phyloP scores from a whole-genome alignment of 176 grass and related monocot genomes.

The Alloteropsis semialata region DNA sequence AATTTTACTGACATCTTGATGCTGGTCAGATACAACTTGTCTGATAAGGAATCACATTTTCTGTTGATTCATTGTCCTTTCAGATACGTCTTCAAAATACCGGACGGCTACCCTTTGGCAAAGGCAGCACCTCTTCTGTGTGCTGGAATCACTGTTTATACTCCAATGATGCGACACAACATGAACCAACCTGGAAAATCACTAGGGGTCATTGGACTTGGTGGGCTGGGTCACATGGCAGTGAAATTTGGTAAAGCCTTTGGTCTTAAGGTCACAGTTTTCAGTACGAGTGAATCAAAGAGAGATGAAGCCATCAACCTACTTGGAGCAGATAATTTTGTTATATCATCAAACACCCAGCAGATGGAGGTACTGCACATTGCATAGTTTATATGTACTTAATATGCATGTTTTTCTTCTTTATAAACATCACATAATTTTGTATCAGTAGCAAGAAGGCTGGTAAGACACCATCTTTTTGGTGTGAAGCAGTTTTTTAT shows the following conservation, averaged over 20 bases:
- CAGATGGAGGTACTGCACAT: slow-evolving; percentile 59
- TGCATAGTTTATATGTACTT: not conserved
- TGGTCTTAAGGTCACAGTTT: slow-evolving; percentile 66
- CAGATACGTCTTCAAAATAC: slow-evolving; percentile 81
- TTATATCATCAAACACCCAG: slow-evolving; percentile 63
- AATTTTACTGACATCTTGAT: not conserved
- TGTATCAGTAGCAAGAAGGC: not conserved
- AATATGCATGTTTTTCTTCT: not conserved
- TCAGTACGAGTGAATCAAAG: slow-evolving; percentile 78
- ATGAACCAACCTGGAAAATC: slow-evolving; percentile 88
- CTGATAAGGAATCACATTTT: not conserved
- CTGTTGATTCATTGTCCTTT: not conserved
- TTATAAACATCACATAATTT: not conserved
- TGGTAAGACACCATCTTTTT: not conserved
- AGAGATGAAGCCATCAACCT: slow-evolving; percentile 67
- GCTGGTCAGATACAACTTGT: not conserved
- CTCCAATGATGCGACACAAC: slow-evolving; percentile 70
- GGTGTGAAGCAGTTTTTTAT: not conserved
- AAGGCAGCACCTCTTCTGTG: slow-evolving; percentile 72
- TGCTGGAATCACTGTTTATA: slow-evolving; percentile 78
- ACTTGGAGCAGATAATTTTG: slow-evolving; percentile 74
- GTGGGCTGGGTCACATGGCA: slow-evolving; percentile 76
- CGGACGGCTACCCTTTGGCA: slow-evolving; percentile 64
- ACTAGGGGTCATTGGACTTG: slow-evolving; percentile 69
- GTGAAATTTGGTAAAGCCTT: slow-evolving; percentile 83